Evolutionary conservation across 2,329 filamentous ascomycete genomes (phyloP).

Genomic region (Dissoconium aciculare): DNA sequence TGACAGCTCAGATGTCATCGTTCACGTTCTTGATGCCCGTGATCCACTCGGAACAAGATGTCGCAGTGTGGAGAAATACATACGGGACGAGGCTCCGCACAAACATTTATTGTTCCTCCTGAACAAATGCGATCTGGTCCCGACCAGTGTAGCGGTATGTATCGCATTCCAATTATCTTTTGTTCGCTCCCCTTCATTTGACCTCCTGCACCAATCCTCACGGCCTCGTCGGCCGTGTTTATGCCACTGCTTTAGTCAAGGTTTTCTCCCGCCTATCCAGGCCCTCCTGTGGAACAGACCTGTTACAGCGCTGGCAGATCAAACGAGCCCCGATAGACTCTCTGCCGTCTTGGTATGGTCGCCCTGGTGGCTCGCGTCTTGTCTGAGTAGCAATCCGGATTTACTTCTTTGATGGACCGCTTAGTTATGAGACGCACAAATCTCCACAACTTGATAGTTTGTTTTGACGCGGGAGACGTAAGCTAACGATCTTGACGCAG

Average conservation of each 20-base stretch:
- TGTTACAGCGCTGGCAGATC: constrained; percentile 99
- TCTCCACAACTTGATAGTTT: constrained; percentile 12
- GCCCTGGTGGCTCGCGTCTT: constrained; percentile 58
- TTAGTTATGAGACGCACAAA: constrained; percentile 98
- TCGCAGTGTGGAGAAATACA: constrained; percentile 80
- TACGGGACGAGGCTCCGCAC: constrained; percentile 82
- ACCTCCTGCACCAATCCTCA: constrained; percentile 11
- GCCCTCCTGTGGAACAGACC: constrained; percentile 61
- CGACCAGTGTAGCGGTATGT: constrained; percentile 90
- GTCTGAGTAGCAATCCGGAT: constrained; percentile 94
- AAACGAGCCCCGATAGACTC: constrained; percentile 55
- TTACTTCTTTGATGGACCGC: constrained; percentile 63
- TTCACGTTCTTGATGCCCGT: constrained; percentile 84
- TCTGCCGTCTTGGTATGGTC: constrained; percentile 80
- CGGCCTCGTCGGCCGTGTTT: constrained; percentile 21
- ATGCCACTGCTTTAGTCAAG: constrained; percentile 85
- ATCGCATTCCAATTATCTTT: constrained; percentile 22
- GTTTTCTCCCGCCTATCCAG: constrained; percentile 48
- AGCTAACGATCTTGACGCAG: constrained; percentile 36
- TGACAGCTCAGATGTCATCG: constrained; percentile 85
- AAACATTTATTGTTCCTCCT: constrained; percentile 86
- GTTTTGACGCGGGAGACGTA: too few relatives aligned
- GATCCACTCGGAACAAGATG: constrained; percentile 85
- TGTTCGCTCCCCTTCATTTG: constrained; percentile 5
- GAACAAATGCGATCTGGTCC: constrained; percentile 87